These are phyloP conservation scores for Linum usitatissimum DNA, from an alignment of 345 rosid species.

Conservation along the genomic window DNA sequence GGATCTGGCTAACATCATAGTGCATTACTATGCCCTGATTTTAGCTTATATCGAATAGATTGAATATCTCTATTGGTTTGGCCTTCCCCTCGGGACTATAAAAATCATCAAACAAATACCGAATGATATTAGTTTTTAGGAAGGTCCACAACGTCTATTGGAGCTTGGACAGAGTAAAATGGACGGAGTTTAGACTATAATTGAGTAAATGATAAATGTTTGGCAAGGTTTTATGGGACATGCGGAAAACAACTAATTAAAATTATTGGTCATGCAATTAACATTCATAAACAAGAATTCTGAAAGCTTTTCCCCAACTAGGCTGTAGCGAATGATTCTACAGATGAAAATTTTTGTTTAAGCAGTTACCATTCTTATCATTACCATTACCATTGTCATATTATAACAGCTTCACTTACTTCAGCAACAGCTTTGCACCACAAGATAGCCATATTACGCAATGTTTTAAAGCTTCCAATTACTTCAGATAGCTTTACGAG, in stretches of 20 bases:
- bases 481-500: constrained; percentile 84
- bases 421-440: constrained; percentile 77
- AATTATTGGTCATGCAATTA: not conserved
- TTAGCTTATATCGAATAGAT: not conserved
- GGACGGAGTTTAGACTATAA: not conserved
- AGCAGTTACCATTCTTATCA: not conserved
- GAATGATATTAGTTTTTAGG: not conserved
- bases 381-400: not conserved
- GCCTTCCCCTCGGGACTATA: not conserved
- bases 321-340: not conserved
- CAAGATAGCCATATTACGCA: constrained; percentile 66
- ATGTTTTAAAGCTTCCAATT: constrained; percentile 72
- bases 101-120: not conserved
- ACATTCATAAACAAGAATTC: not conserved
- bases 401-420: constrained; percentile 37
- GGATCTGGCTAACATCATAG: not conserved
- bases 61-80: constrained; percentile 3
- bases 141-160: not conserved
- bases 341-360: not conserved
- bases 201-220: not conserved
- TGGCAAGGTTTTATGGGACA: not conserved
- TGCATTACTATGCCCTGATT: constrained; percentile 4
- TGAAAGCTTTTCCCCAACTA: not conserved
- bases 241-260: not conserved
- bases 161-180: no score